These are phyloP conservation scores for Davidsoniella eucalypti DNA, from an alignment of 2,329 filamentous ascomycete species.

Conservation along the genomic window DNA sequence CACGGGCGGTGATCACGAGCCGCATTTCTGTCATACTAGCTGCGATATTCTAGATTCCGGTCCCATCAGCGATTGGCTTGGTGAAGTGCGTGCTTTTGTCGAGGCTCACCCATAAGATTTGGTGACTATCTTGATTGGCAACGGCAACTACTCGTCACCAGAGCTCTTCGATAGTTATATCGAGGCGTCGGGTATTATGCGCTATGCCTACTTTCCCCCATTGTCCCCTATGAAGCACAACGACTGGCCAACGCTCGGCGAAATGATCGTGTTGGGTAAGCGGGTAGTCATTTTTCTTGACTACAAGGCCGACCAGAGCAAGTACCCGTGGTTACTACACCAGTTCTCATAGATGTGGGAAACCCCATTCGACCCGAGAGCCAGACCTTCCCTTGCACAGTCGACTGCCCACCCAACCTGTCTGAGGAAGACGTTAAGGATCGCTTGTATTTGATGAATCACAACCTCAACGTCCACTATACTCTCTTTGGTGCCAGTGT, in stretches of 20 bases:
- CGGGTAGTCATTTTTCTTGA: slow-evolving; percentile 71
- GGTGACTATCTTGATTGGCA: slow-evolving; percentile 71
- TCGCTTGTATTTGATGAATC: slow-evolving; percentile 69
- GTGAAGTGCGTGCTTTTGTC: slow-evolving; percentile 56
- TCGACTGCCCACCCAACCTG: slow-evolving; percentile 59
- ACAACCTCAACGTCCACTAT: slow-evolving; percentile 75
- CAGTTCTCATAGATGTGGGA: slow-evolving; percentile 85
- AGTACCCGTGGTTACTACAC: slow-evolving; percentile 71
- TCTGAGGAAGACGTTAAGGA: slow-evolving; percentile 37
- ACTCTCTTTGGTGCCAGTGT: slow-evolving; percentile 45
- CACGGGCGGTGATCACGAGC: slow-evolving; percentile 27
- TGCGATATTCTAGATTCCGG: slow-evolving; percentile 73
- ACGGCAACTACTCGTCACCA: slow-evolving; percentile 52
- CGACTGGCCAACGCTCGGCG: slow-evolving; percentile 70
- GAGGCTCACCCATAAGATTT: slow-evolving; percentile 67
- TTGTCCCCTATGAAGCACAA: slow-evolving; percentile 52
- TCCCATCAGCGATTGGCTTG: slow-evolving; percentile 57
- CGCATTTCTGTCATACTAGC: slow-evolving; percentile 70
- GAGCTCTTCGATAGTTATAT: slow-evolving; percentile 53
- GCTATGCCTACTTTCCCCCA: slow-evolving; percentile 58
- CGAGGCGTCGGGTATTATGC: slow-evolving; percentile 51
- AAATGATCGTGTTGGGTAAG: slow-evolving; percentile 55
- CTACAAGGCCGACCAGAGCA: slow-evolving; percentile 64
- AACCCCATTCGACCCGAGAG: slow-evolving; percentile 61
- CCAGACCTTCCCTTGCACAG: slow-evolving; percentile 55